Evolutionary conservation across 805 yeast genomes (phyloP).

Genomic region (Yarrowia alimentaria): DNA sequence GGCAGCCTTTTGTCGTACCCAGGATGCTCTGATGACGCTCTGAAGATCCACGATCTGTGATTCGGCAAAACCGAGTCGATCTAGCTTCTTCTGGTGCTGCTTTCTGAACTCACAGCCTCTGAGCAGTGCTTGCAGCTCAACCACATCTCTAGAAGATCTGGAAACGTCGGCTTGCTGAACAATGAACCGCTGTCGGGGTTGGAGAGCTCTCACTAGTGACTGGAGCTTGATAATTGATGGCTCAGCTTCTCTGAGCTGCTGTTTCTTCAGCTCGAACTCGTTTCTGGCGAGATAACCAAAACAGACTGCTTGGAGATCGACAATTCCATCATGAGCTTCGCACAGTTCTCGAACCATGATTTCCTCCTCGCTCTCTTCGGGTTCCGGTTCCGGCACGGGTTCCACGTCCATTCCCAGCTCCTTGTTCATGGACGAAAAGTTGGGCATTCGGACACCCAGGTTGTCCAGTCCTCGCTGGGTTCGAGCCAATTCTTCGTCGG

Average conservation of each 20-base stretch:
- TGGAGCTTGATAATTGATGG: neutral
- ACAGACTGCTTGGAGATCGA: conserved; percentile 63
- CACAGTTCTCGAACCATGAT: conserved; percentile 36
- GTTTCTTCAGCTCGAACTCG: neutral
- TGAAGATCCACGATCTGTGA: conserved; percentile 34
- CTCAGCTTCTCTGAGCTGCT: neutral
- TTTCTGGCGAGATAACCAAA: conserved; percentile 63
- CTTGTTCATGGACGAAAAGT: conserved; percentile 58
- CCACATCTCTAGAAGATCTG: conserved; percentile 1
- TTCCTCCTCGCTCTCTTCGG: conserved; percentile 37
- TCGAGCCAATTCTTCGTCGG: conserved; percentile 62
- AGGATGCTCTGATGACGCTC: conserved; percentile 35
- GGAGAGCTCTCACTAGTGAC: conserved; percentile 1
- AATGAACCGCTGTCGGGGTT: neutral
- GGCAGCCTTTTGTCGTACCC: conserved; percentile 27
- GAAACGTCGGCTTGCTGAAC: conserved; percentile 6
- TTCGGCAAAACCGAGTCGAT: conserved; percentile 30
- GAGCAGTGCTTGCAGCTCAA: conserved; percentile 53
- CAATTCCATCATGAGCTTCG: conserved; percentile 41
- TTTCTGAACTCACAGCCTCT: conserved; percentile 46
- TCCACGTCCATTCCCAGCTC: conserved; percentile 42
- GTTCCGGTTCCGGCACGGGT: conserved; percentile 28
- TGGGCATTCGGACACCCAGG: conserved; percentile 69
- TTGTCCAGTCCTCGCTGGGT: conserved; percentile 65
- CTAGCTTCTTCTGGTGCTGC: conserved; percentile 28